These are phyloP conservation scores for Rhodamnia rubescens DNA, from an alignment of 345 rosid species.

Conservation along the genomic window DNA sequence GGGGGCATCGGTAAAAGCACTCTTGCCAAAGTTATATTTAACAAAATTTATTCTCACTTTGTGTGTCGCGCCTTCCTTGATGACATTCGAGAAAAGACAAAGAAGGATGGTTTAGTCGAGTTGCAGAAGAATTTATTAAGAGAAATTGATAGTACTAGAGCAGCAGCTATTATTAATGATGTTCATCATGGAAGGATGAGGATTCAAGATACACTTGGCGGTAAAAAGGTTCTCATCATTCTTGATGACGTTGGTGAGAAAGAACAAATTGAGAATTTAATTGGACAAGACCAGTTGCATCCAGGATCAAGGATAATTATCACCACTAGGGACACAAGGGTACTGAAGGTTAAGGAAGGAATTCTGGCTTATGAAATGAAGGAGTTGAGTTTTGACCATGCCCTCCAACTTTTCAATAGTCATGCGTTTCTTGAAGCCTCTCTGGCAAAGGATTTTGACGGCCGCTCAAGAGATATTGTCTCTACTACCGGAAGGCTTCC, in stretches of 20 bases:
- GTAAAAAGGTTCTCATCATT: not conserved
- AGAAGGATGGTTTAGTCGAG: not conserved
- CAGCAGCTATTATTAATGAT: not conserved
- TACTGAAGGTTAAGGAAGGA: not conserved
- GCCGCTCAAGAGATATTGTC: not conserved
- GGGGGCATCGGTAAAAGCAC: not conserved
- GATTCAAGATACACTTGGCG: not conserved
- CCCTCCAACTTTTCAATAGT: not conserved
- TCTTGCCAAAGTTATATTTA: not conserved
- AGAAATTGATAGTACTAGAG: accelerated
- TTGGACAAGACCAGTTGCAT: not conserved
- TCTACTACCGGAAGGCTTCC: too few species aligned
- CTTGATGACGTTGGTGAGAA: not conserved
- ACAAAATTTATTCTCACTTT: slow-evolving; percentile 2
- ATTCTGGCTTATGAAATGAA: not conserved
- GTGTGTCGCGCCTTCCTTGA: slow-evolving; percentile 9
- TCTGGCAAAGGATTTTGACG: not conserved
- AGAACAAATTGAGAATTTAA: not conserved
- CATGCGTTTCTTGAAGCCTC: not conserved
- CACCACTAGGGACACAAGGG: accelerated
- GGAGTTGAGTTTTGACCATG: not conserved
- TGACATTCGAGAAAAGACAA: not conserved
- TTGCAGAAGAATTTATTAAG: accelerated
- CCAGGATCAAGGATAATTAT: not conserved
- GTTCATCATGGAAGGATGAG: not conserved